Evolutionary conservation across 768 basidiomycete genomes (phyloP), one percentile per base, ranked within the genome.

Genomic region (Ramaria rubella): DNA sequence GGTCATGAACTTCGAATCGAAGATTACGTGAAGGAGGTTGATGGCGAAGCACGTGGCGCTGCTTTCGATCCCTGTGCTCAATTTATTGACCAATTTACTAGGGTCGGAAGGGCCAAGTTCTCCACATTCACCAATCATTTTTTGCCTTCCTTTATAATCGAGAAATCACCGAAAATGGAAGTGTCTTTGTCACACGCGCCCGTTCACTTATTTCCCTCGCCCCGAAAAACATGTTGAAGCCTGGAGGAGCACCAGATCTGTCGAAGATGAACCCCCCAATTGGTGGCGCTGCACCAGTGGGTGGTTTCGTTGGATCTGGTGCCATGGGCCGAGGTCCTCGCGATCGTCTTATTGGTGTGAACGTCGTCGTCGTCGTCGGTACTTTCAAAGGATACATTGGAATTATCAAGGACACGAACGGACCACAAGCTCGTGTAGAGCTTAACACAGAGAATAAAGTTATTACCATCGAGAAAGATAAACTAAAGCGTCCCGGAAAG

Each of bases 111-210:
- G 96, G 96, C 45, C 81, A 83, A 56, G 88, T 98, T 12, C 75
- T 99, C 26, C 94, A 97, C 65, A 92, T 94, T 43, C 88, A 95
- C 69, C 93, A 95, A 66, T 92, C 94, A 0, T 85, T 90, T 70
- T 95, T 85, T 63, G 93, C 90, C 3, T 99, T 97, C 78, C 72
- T 98, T 45, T 87, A 94, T 72, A 95, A 94, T 64, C 86, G 94
- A 14, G 94, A 97, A 50, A 77, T 91, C 52, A 65, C 77, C 19
- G 94, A 97, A 70, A 94, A 98, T 63, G 87, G 90, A 21, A 95
- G 96, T 57, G 85, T 98, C 26, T 99, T 94, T 65, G 92, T 99
- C 50, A 89, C 92, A 0, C 85, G 93, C 34, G 83, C 90, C 14
- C 85, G 90, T 40, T 82, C 85, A 1, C 75, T 97, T 43, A 82